A percentile compares a stretch with the other conserved stretches of the same genome.
phyloP scores from a whole-genome alignment of 495 filamentous ascomycete species.

The Penicillium taxi region DNA sequence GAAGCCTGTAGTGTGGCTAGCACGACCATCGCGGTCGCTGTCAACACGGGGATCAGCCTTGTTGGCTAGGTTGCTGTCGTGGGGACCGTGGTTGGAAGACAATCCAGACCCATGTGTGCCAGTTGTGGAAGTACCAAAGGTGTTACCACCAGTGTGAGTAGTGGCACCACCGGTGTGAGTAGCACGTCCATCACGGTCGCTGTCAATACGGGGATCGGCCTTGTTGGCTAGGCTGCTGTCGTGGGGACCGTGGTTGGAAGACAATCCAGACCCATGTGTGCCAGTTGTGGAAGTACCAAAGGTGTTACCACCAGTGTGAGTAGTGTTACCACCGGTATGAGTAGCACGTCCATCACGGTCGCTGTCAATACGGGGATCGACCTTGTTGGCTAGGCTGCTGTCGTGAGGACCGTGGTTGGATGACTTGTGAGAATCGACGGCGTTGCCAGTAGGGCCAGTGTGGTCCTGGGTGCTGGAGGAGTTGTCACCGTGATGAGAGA shows the following conservation, averaged over 20 bases:
- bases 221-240: conserved; percentile 16
- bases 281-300: too few species aligned
- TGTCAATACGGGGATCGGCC: conserved; percentile 16
- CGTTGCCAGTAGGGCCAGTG: conserved; percentile 4
- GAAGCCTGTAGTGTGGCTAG: background rate
- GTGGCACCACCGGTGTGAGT: too few species aligned
- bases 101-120: conserved; percentile 4
- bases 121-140: conserved; percentile 4
- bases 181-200: conserved; percentile 5
- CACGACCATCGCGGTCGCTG: conserved; percentile 9
- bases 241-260: conserved; percentile 15
- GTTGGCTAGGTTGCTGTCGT: conserved; percentile 37
- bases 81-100: conserved; percentile 30
- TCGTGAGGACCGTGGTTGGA: conserved; percentile 17
- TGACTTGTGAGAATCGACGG: conserved; percentile 8
- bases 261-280: conserved; percentile 5
- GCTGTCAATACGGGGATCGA: conserved; percentile 6
- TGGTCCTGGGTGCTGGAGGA: background rate
- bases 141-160: too few species aligned
- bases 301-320: too few species aligned
- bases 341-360: conserved; percentile 1
- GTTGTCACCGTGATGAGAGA: conserved; percentile 34
- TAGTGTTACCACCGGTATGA: background rate
- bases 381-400: conserved; percentile 15
- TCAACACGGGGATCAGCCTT: conserved; percentile 44